Base-by-base conservation (phyloP, 345 rosid genomes). In the Litchi chinensis region DNA sequence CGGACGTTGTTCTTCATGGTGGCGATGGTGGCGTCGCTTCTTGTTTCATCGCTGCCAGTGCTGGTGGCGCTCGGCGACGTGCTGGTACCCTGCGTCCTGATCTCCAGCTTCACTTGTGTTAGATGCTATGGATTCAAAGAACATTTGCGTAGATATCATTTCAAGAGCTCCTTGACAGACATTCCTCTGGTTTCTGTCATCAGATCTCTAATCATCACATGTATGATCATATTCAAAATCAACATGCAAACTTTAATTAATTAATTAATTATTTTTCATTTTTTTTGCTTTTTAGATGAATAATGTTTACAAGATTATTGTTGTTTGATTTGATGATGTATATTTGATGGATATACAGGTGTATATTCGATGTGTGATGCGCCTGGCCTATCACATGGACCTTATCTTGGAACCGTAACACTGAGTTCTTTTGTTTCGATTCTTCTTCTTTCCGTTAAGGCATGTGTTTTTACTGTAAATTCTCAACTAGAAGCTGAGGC, bases 361-460 rank as follows among this genome's bases (percentile, higher is more conserved):
- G 97, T 92, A 73, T 93, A 92, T 84, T 87, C 91, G 32, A 77
- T 93, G 62, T 92, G 97, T 10, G 91, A 95, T 72, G 92, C 83
- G 4, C 90, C 97, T 19, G 90, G 91, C n/a, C 88, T 93, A 44
- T 93, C 98, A 0, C 93, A 95, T 32, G 98, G 98, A 54, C 97
- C 95, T 39, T 95, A 95, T 81, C 87, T 93, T 8, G 98, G 98
- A 82, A 90, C 95, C 50, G 98, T 95, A 48, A 83, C 98, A 0
- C 56, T 95, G 21, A 89, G 91, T 81, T 95, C 98, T 43, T 63
- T 91, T 68, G 76, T 85, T 73, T 95, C 98, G 0, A 82, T 95
- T 77, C 76, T 92, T 79, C 79, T 93, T 78, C 93, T 95, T 59
- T 92, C 95, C 0, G 85, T 93, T 8, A 95, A 95, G 89, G 93